phyloP scores from a whole-genome alignment of 1,139 yeast species.

The Blastobotrys ciferrii region DNA sequence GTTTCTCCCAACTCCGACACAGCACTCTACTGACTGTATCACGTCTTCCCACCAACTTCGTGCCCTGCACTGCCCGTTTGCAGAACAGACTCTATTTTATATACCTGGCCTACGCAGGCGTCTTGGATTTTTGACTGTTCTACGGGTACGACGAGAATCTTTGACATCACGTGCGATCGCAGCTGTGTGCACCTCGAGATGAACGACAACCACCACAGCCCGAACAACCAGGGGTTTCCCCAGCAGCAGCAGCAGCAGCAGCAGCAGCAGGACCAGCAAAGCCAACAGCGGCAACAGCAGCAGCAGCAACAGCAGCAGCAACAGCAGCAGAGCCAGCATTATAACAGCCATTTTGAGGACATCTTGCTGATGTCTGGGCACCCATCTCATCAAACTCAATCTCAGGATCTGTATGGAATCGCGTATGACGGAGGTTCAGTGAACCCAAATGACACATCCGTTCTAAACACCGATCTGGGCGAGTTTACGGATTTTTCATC shows the following conservation, averaged over 20 bases:
- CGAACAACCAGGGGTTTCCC: neutral
- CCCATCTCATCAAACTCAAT: too few species aligned
- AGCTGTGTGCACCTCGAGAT: neutral
- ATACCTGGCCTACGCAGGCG: neutral
- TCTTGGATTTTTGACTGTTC: neutral
- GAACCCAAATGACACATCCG: neutral
- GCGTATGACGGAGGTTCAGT: neutral
- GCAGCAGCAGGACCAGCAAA: slow-evolving; percentile 10
- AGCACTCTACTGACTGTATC: neutral
- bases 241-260: neutral
- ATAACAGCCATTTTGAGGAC: neutral
- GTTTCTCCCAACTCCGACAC: neutral
- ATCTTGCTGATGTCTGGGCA: neutral
- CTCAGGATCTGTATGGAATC: neutral
- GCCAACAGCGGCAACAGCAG: slow-evolving; percentile 3
- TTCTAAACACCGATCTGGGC: neutral
- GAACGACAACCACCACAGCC: slow-evolving; percentile 2
- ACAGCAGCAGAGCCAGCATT: slow-evolving; percentile 1
- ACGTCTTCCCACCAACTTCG: neutral
- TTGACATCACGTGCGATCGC: too few species aligned
- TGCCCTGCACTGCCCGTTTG: neutral
- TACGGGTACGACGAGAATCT: too few species aligned
- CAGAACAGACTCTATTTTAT: neutral
- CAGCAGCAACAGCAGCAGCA: slow-evolving; percentile 11
- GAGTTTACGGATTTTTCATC: neutral